Evolutionary conservation across 108 stramenopile species (phyloP).

Genomic region (Stephanodiscus triporus): DNA sequence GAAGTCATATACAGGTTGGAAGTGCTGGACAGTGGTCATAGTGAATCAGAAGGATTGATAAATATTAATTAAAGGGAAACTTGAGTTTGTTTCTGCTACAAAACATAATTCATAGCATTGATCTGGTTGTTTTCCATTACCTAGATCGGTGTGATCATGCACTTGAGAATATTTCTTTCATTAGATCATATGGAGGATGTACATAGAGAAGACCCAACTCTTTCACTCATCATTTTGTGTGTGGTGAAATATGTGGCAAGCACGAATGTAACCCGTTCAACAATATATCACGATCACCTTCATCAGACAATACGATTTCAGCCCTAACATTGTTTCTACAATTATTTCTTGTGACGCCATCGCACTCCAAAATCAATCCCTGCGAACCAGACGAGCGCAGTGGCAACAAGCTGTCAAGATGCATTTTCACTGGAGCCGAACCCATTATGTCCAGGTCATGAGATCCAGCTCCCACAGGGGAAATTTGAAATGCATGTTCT

Average conservation of each 20-base stretch:
- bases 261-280: constrained; percentile 29
- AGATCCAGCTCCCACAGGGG: constrained; percentile 26
- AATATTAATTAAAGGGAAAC: no score
- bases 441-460: not conserved
- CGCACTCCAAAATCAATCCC: constrained; percentile 33
- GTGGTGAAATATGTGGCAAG: constrained; percentile 6
- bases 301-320: constrained; percentile 49
- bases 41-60: no score
- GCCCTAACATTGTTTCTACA: not conserved
- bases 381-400: constrained; percentile 4
- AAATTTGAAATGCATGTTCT: constrained; percentile 23
- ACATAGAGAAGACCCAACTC: no score
- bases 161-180: no score
- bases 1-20: no score
- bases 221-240: not conserved
- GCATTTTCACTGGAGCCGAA: not conserved
- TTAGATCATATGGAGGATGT: no score
- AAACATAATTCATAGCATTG: no score
- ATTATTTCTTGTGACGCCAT: not conserved
- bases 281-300: constrained; percentile 42
- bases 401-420: not conserved
- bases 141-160: no score
- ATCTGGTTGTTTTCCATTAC: no score
- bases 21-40: no score
- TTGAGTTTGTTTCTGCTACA: no score